phyloP scores from a whole-genome alignment of 2,329 filamentous ascomycete species.

The Colletotrichum sp. region DNA sequence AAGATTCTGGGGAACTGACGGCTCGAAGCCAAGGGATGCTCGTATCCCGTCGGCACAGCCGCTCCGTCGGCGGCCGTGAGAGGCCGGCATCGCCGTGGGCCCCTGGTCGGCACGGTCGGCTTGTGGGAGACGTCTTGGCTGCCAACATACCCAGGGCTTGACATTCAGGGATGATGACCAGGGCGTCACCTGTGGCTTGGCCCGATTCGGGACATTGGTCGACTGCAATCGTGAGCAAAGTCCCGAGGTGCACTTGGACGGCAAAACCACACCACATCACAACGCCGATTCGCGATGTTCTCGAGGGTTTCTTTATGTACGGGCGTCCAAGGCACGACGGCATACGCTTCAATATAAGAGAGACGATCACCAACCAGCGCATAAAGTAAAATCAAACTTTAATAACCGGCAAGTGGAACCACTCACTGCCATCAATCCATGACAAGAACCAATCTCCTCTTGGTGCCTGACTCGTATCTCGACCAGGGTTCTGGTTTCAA shows the following conservation, averaged over 20 bases:
- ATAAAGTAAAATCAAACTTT: slow-evolving; percentile 22
- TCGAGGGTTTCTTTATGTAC: neutral
- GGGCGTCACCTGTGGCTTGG: neutral
- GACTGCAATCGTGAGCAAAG: neutral
- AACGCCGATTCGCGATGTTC: neutral
- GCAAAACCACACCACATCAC: neutral
- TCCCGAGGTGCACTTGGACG: neutral
- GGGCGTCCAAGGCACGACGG: neutral
- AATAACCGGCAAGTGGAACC: slow-evolving; percentile 19
- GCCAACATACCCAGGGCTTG: neutral
- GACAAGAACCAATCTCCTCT: slow-evolving; percentile 5
- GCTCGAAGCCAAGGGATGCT: slow-evolving; percentile 8
- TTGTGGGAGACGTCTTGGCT: slow-evolving; percentile 12
- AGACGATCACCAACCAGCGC: slow-evolving; percentile 12
- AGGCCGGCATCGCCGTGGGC: neutral
- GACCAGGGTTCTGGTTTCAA: slow-evolving; percentile 17
- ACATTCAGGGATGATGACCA: neutral
- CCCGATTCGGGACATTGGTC: neutral
- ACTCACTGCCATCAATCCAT: neutral
- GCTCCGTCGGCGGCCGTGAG: neutral
- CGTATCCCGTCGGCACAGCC: slow-evolving; percentile 3
- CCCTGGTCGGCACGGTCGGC: slow-evolving; percentile 9
- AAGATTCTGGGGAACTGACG: slow-evolving; percentile 8
- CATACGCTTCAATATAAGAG: neutral
- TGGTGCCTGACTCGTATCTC: slow-evolving; percentile 13